Evolutionary conservation across 257 asterid species (phyloP).

Genomic region (Anisodus tanguticus): DNA sequence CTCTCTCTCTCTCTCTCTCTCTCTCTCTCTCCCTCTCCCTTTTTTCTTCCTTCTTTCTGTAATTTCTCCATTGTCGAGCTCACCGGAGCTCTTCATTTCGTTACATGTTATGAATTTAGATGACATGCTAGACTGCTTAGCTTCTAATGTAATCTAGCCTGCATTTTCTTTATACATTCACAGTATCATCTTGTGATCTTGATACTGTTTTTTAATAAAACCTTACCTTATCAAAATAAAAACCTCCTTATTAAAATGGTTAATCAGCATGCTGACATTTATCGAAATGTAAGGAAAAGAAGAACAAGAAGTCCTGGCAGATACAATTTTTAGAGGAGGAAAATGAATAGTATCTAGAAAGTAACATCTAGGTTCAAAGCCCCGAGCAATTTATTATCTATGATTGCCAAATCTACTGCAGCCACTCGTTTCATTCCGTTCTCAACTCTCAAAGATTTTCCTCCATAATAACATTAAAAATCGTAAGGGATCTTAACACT

Average conservation of each 20-base stretch:
- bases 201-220: too few relatives aligned
- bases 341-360: background rate
- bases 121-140: too few relatives aligned
- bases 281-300: background rate
- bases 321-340: background rate
- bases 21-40: too few relatives aligned
- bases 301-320: background rate
- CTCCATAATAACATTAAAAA: background rate
- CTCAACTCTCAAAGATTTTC: background rate
- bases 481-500: background rate
- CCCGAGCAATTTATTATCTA: background rate
- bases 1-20: too few relatives aligned
- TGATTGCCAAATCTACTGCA: background rate
- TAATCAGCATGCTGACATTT: background rate
- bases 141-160: too few relatives aligned
- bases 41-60: too few relatives aligned
- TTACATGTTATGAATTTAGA: too few relatives aligned
- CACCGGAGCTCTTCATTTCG: too few relatives aligned
- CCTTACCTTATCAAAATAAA: too few relatives aligned
- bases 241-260: background rate
- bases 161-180: too few relatives aligned
- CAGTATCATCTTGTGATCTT: too few relatives aligned
- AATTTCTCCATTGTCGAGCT: too few relatives aligned
- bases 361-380: background rate
- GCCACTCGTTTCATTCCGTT: background rate